Evolutionary conservation across 805 yeast species (phyloP).

Genomic region (Barnettozyma pratensis): DNA sequence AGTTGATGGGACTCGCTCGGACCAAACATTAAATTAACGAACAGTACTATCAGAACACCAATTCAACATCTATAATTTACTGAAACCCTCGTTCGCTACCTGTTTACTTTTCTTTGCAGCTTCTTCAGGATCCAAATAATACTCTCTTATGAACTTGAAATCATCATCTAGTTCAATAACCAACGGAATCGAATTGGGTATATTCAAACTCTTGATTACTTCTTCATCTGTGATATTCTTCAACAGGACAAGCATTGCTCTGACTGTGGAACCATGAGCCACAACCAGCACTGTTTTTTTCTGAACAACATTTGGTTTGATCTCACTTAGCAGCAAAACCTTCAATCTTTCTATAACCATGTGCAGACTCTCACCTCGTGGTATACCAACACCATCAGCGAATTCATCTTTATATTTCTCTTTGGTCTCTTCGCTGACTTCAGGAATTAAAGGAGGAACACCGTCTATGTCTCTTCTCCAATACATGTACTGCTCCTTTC

Average conservation of each 20-base stretch:
- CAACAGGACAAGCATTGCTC: constrained; percentile 67
- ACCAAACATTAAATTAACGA: too few relatives aligned
- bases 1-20: too few relatives aligned
- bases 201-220: constrained; percentile 67
- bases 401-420: constrained; percentile 30
- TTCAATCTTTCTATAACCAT: constrained; percentile 66
- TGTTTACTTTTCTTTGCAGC: constrained; percentile 76
- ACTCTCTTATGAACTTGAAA: constrained; percentile 46
- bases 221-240: constrained; percentile 61
- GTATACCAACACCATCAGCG: constrained; percentile 36
- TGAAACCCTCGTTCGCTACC: constrained; percentile 70
- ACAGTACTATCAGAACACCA: too few relatives aligned
- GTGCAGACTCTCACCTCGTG: constrained; percentile 67
- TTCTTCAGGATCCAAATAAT: constrained; percentile 74
- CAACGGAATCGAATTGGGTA: constrained; percentile 82
- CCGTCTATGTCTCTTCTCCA: constrained; percentile 79
- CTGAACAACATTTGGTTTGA: constrained; percentile 41
- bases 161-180: constrained; percentile 55
- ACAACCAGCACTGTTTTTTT: constrained; percentile 61
- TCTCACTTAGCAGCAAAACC: constrained; percentile 50
- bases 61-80: background rate
- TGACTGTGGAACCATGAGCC: constrained; percentile 78
- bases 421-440: constrained; percentile 31
- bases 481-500: constrained; percentile 67
- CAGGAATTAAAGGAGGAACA: constrained; percentile 50